Percentiles rank a stretch among this genome's conserved stretches.
These are phyloP conservation scores for Xylaria sp. DNA, from an alignment of 2,329 filamentous ascomycete species.

Conservation along the genomic window DNA sequence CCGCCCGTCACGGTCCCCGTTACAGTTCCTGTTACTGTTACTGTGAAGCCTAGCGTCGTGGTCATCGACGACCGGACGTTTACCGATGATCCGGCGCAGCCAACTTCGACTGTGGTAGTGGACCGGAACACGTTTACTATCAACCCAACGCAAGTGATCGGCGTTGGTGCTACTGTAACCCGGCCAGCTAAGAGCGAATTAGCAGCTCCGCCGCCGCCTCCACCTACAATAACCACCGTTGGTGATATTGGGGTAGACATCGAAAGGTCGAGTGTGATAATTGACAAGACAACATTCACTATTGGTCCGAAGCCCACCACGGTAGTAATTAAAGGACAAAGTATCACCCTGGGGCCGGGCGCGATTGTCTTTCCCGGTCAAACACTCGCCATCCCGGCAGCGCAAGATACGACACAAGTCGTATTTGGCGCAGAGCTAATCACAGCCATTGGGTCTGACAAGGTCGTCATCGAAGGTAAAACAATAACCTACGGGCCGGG, in stretches of 20 bases:
- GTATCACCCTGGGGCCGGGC: conserved; percentile 46
- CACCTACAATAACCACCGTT: conserved; percentile 54
- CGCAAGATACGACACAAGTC: conserved; percentile 55
- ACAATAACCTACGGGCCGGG: conserved; percentile 59
- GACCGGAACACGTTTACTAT: conserved; percentile 60
- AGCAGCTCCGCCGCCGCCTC: conserved; percentile 50
- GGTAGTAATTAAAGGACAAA: conserved; percentile 47
- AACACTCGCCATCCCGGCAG: conserved; percentile 52
- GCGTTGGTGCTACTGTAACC: conserved; percentile 57
- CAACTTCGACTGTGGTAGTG: conserved; percentile 56
- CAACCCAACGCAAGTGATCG: conserved; percentile 58
- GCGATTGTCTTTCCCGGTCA: conserved; percentile 52
- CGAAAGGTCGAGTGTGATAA: conserved; percentile 54
- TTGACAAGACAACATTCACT: conserved; percentile 58
- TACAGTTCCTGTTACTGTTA: conserved; percentile 51
- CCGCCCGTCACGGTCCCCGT: conserved; percentile 46
- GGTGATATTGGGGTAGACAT: conserved; percentile 56
- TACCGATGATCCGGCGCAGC: conserved; percentile 51
- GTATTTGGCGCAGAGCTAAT: conserved; percentile 62
- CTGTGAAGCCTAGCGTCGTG: conserved; percentile 58
- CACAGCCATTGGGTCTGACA: conserved; percentile 56
- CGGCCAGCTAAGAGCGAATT: conserved; percentile 53
- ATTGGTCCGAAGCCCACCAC: conserved; percentile 54
- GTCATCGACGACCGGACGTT: conserved; percentile 61
- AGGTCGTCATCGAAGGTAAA: conserved; percentile 56